Evolutionary conservation across 1,284 basidiomycete species (phyloP), one percentile per base, ranked within the genome.

Genomic region (Ustanciosporium gigantosporum): DNA sequence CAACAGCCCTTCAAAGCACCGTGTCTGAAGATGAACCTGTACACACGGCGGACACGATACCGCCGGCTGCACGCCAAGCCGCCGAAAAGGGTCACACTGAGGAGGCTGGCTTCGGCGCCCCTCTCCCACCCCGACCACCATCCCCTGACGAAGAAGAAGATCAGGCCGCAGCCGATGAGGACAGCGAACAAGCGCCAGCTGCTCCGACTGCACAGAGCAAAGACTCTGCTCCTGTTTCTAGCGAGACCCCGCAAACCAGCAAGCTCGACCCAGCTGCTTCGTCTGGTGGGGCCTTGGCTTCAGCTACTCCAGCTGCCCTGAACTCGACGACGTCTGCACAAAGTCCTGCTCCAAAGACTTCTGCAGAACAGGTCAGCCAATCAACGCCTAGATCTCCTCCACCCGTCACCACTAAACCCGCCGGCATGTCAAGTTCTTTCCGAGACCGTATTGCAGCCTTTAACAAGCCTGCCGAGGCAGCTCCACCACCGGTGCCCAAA

Each of bases 381-480:
- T n/a, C n/a, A n/a, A n/a, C n/a, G n/a, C n/a, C 49, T n/a, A 62
- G 53, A 32, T 55, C 66, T 24, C 53, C 62, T 5, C 65, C 66
- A 9, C 36, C 59, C 11, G 41, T 61, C 29, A 47, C 65, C 6
- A 24, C 72, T 31, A 62, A 74, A 52, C 70, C 69, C 17, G 38
- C 43, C 7, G 53, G 60, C 34, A 50, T 72, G 44, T 70, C 67
- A n/a, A 66, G 48, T 46, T 62, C 72, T 4, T 64, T 74, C 36
- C 62, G 68, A 14, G 74, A 76, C n/a, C 66, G 74, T 15, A 68
- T 77, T 19, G 74, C 74, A 4, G 74, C 74, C 11, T 77, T 77
- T 60, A 76, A 77, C 52, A 73, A 76, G 43, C 66, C 72, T 0
- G 58, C 45, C 4, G 64, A 70, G 13, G 32, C 56, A 2, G 52